A percentile compares a stretch with the other conserved stretches of the same genome.
These are phyloP conservation scores for Aspergillus flavus DNA, from an alignment of 2,329 filamentous ascomycete species.

Conservation along the genomic window DNA sequence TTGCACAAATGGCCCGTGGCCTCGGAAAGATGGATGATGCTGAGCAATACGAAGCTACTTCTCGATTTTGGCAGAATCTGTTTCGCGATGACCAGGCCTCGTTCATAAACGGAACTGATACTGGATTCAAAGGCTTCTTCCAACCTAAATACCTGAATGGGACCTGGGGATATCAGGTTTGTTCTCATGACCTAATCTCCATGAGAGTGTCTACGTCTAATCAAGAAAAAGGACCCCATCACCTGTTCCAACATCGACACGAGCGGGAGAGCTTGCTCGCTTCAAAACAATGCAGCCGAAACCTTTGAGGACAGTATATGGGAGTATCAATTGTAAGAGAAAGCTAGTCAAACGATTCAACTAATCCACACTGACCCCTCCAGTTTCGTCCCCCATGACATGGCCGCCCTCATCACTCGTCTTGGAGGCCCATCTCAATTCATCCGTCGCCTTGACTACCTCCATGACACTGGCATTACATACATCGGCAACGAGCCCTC, in stretches of 20 bases:
- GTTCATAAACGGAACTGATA: constrained; percentile 58
- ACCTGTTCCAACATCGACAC: constrained; percentile 60
- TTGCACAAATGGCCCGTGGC: constrained; percentile 62
- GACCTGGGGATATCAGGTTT: constrained; percentile 67
- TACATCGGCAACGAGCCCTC: constrained; percentile 68
- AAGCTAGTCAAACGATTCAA: background rate
- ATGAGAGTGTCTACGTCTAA: background rate
- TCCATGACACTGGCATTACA: constrained; percentile 65
- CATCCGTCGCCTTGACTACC: constrained; percentile 61
- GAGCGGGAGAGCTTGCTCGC: constrained; percentile 33
- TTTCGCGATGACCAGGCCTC: constrained; percentile 65
- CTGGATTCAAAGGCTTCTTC: constrained; percentile 72
- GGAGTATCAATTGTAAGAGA: constrained; percentile 51
- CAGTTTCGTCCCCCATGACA: constrained; percentile 57
- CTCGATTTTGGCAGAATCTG: constrained; percentile 69
- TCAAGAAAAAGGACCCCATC: constrained; percentile 54
- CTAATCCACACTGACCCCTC: background rate
- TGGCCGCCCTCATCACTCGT: constrained; percentile 56
- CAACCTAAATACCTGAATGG: constrained; percentile 69
- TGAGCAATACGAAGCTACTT: constrained; percentile 61
- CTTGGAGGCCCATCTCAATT: constrained; percentile 63
- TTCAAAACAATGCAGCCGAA: constrained; percentile 35
- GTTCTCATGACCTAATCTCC: background rate
- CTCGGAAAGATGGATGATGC: constrained; percentile 59
- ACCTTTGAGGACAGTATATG: constrained; percentile 41